Conservation (phyloP, 2,329 filamentous ascomycete genomes). For the Cladophialophora carrionii region DNA sequence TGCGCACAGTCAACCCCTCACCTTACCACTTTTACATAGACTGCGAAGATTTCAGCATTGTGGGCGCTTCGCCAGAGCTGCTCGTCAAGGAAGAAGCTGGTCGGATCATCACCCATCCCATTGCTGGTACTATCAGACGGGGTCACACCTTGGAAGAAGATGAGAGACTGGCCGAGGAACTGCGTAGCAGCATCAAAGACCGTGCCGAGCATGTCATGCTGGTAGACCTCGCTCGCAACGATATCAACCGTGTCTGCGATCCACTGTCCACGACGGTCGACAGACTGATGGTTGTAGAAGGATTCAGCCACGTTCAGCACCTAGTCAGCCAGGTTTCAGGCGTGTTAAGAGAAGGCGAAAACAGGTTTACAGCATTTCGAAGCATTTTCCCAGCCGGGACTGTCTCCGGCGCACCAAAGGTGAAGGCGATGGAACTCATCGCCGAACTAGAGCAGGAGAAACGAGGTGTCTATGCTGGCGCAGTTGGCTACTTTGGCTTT, state of each 20-base stretch:
- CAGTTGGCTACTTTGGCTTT: constrained; percentile 96
- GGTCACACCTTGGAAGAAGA: constrained; percentile 82
- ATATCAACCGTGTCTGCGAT: constrained; percentile 94
- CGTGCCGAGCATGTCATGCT: constrained; percentile 96
- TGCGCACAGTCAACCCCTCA: constrained; percentile 95
- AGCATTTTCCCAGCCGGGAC: constrained; percentile 97
- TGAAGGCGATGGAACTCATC: constrained; percentile 95
- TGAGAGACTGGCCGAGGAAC: constrained; percentile 73
- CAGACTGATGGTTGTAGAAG: constrained; percentile 88
- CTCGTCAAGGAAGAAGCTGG: constrained; percentile 88
- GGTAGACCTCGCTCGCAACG: constrained; percentile 92
- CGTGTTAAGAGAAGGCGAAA: constrained; percentile 78
- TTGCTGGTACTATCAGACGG: constrained; percentile 91
- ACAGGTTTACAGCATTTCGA: constrained; percentile 91
- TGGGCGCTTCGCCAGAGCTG: constrained; percentile 92
- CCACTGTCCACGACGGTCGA: constrained; percentile 88
- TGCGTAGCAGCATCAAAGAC: constrained; percentile 83
- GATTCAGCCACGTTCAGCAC: constrained; percentile 97
- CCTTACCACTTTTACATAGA: constrained; percentile 97
- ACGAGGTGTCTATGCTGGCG: constrained; percentile 91
- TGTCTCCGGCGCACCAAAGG: constrained; percentile 92
- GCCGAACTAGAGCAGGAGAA: constrained; percentile 93
- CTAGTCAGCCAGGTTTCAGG: constrained; percentile 95
- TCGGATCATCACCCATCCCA: constrained; percentile 92
- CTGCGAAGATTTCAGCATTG: constrained; percentile 89